Base-by-base conservation (phyloP, 2,329 filamentous ascomycete genomes). In the Penicillium digitatum region DNA sequence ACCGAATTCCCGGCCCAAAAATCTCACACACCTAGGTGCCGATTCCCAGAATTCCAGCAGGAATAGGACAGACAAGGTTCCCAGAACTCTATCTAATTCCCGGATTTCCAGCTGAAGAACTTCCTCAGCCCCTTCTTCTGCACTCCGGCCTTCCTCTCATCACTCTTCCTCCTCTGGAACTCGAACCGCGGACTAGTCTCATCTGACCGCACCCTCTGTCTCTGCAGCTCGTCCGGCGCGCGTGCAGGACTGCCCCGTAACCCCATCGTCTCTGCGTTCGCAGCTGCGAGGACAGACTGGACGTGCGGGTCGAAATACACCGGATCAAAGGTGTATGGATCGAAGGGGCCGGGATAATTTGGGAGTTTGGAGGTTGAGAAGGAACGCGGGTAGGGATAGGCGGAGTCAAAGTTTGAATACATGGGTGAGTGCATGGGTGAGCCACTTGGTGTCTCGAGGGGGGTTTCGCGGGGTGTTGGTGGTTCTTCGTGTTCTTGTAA, bases 261-360 rank as follows among this genome's bases (percentile, higher is more conserved):
- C 6, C 63, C 63, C 63, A 65, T 65, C 18, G 37, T 63, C 49
- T 65, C 60, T 11, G 63, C 63, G 18, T 64, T 65, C 40, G 63
- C 63, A 29, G 63, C 63, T 32, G 63, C 63, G 26, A 65, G 56
- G 9, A 65, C 63, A 20, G 62, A 64, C 53, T 63, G 63, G 5
- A 65, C 59, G 47, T 65, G 63, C 12, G 63, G 63, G 35, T 65
- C 63, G 16, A 62, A 53, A 35, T 57, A 64, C 18, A 65, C 48
- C 2, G 59, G 57, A 38, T 64, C 62, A 6, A 63, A 65, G 10
- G 62, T 54, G 32, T 62, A 40, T 1, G 50, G 26, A 31, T 54
- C 52, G 7, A 38, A 43, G 11, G 52, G 34, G 3, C 6, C 4
- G 16, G 42, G 9, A 18, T 42, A 29, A 11, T 44, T 18, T 3